Evolutionary conservation across 805 yeast species (phyloP).

Genomic region (Blastobotrys mokoenaii): DNA sequence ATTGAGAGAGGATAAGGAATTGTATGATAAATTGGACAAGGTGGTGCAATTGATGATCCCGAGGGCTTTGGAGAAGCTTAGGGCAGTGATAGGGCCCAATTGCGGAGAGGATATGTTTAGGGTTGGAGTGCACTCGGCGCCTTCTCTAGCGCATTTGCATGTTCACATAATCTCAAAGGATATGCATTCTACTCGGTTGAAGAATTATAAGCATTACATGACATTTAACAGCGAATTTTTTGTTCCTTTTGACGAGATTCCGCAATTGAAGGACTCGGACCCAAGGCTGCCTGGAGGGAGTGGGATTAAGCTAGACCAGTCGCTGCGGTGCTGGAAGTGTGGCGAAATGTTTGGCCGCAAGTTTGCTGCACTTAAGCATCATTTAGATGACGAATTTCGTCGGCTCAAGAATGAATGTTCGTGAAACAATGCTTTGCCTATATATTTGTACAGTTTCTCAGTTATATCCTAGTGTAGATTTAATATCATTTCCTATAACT

Average conservation of each 20-base stretch:
- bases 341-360: constrained; percentile 33
- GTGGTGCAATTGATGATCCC: constrained; percentile 34
- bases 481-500: too few species aligned
- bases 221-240: constrained; percentile 64
- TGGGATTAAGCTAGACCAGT: constrained; percentile 34
- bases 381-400: constrained; percentile 30
- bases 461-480: too few species aligned
- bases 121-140: constrained; percentile 62
- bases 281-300: constrained; percentile 29
- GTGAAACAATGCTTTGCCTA: too few species aligned
- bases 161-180: constrained; percentile 66
- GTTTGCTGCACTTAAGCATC: constrained; percentile 37
- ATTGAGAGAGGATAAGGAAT: constrained; percentile 29
- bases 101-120: constrained; percentile 25
- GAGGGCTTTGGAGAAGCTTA: constrained; percentile 14
- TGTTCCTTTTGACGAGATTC: constrained; percentile 43
- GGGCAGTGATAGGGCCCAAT: constrained; percentile 1
- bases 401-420: too few species aligned
- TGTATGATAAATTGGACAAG: constrained; percentile 24
- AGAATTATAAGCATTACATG: constrained; percentile 58
- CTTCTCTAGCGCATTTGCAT: constrained; percentile 63
- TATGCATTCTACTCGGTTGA: constrained; percentile 44
- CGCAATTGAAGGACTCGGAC: constrained; percentile 23
- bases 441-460: too few species aligned
- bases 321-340: constrained; percentile 36